Evolutionary conservation across 768 basidiomycete species (phyloP), one percentile per base, ranked within the genome.

Genomic region (Mycena chlorophos): DNA sequence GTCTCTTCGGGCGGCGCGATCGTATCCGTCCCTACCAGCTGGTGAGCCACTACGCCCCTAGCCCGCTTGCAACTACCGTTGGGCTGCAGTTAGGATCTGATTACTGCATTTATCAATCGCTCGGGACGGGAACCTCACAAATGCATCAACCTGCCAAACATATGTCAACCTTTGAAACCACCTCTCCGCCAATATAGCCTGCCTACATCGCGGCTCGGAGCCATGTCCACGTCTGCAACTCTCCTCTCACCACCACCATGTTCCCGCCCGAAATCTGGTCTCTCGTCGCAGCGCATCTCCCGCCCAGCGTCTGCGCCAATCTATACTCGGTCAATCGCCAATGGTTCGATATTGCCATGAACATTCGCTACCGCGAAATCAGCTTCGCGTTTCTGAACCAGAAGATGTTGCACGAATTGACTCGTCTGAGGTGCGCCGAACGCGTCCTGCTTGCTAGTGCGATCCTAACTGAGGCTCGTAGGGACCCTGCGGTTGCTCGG

Each of bases 331-430:
- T 78, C 53, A 77, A 77, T 62, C 67, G 68, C 50, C 66, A 66
- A 40, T 72, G 76, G 54, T 67, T 62, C 39, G 60, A 67, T 39
- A 60, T 65, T 8, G 54, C 64, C 28, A 79, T 81, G 79, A 75
- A 80, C 57, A 73, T 65, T 45, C 70, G 78, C 14, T 81, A 81
- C 59, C 71, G 76, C 13, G 75, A 77, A 55, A 71, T 80, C 62
- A 78, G 76, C 63, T 79, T 81, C 58, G 75, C 78, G 2, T 81
- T 79, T 66, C 67, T 78, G 26, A 76, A 77, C 54, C 67, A 71
- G 51, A 70, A 69, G 38, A 78, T 80, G 76, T 34, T 78, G 26
- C 54, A 60, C 27, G 47, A 54, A 13, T 28, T 67, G 13, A 30
- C 49, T 5, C 60, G 66, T 16, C 57, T 66, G 12, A 68, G 73